Base-by-base conservation (phyloP, 352 stramenopile genomes). In the Phytophthora pseudosyringae region DNA sequence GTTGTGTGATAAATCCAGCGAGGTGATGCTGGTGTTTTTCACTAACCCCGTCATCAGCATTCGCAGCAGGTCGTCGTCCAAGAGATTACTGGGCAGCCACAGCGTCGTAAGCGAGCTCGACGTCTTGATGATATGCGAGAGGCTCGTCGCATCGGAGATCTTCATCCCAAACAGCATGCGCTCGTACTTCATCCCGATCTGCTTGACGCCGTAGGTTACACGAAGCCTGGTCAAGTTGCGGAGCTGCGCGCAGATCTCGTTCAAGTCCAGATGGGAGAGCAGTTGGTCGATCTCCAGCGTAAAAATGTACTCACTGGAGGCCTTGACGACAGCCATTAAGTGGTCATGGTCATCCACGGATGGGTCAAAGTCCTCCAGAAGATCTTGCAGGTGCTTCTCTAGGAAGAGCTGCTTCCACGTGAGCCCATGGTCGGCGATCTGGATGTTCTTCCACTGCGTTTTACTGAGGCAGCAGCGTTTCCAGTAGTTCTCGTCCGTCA, bases 121-220 rank as follows among this genome's bases (percentile, higher is more conserved):
- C 26, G 74, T 61, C 64, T 97, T 95, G 33, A 97, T 81, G 31
- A 88, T 80, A 45, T 97, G 91, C 9, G 91, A 94, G 4, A 98
- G 70, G 38, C 84, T 96, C 6, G 81, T 96, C 0, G 93, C 92
- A 64, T 98, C 93, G 4, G 86, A 97, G 45, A 98, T 97, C 67
- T 98, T 98, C 93, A 98, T 98, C 6, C 94, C 94, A 54, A 98
- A 97, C 11, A 98, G 70, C 79, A 97, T 95, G 8, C 94, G 89
- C 54, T 98, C 92, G 64, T 98, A 98, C 67, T 97, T 95, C 93
- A 98, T 98, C 25, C 93, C 92, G 48, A 97, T 90, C 43, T 96
- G 77, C 60, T 95, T 94, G 43, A 97, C 89, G 10, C 90, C 86
- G 64, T 97, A 97, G 4, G 81, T 90, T 46, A 97, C 64, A 46